Evolutionary conservation across 306 rosid species (phyloP), one percentile per base, ranked within the genome.

Genomic region (Abrus pulchellus): DNA sequence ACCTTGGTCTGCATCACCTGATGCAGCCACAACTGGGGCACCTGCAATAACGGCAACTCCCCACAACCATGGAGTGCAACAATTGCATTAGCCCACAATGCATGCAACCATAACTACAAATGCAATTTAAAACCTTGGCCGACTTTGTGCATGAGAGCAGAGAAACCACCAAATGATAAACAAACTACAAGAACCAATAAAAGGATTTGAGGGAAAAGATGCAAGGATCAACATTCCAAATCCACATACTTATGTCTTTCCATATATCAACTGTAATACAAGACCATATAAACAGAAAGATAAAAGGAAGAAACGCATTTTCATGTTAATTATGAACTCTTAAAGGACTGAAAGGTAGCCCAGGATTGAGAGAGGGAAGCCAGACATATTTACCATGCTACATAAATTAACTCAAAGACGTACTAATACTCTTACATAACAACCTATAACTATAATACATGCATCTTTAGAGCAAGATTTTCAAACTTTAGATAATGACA

Each of bases 351-450:
- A 73, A 57, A 41, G 70, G 83, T 27, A 29, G 29, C 36, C 47
- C 54, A 28, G 14, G 63, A 28, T 47, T 55, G 80, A 72, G 76
- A 62, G 27, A 71, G 54, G 9, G 56, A 61, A 75, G 66, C 7
- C 29, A 34, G 53, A 57, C 74, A 71, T 60, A 50, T 68, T 49
- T 44, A 40, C 29, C 13, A 13, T 54, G 33, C 43, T 38, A 72
- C 48, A 55, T 40, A 71, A 49, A 77, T 59, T 47, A 14, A 76
- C 57, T 14, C 11, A 10, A 76, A 52, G 57, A 61, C 6, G 55
- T 33, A 62, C n/a, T 10, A 32, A 41, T 47, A 68, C 61, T 34
- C 43, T 32, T 14, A 54, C 29, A 36, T 27, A 44, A 55, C 60
- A 40, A 74, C 29, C 13, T 69, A 69, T 28, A 29, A 50, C 8